Percentiles rank a stretch among this genome's conserved stretches.
phyloP scores from a whole-genome alignment of 2,329 filamentous ascomycete genomes.

The Bipolaris oryzae region DNA sequence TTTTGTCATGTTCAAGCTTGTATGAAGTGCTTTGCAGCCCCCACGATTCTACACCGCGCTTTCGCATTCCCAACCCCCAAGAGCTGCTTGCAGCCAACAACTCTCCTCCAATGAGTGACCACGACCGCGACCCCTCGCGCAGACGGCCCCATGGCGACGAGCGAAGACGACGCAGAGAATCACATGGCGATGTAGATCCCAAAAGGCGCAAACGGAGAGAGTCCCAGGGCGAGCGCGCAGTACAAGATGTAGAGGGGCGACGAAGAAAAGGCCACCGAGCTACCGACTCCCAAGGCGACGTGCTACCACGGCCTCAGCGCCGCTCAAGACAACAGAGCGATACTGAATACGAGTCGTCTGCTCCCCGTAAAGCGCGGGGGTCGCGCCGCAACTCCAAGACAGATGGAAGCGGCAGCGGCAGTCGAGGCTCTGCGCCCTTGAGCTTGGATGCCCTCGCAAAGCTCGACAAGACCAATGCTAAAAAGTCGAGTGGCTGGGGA shows the following conservation, averaged over 20 bases:
- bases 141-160: constrained; percentile 35
- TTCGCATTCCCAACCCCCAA: constrained; percentile 2
- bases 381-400: constrained; percentile 31
- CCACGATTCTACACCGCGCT: constrained; percentile 21
- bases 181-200: constrained; percentile 32
- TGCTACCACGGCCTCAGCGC: constrained; percentile 37
- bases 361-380: constrained; percentile 28
- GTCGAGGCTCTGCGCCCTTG: constrained; percentile 43
- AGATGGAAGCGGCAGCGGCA: constrained; percentile 38
- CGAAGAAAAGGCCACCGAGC: constrained; percentile 46
- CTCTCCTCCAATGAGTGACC: constrained; percentile 26
- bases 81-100: constrained; percentile 3
- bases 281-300: constrained; percentile 48
- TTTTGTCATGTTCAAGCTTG: constrained; percentile 3
- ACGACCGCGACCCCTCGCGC: constrained; percentile 29
- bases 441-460: constrained; percentile 68
- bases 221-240: constrained; percentile 23
- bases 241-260: constrained; percentile 36
- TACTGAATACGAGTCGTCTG: constrained; percentile 37
- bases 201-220: constrained; percentile 30
- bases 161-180: constrained; percentile 37
- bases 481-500: constrained; percentile 52
- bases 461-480: constrained; percentile 67
- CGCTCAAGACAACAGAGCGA: constrained; percentile 36
- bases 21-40: constrained; percentile 20